phyloP scores from a whole-genome alignment of 495 filamentous ascomycete species.

The Podospora anserina region DNA sequence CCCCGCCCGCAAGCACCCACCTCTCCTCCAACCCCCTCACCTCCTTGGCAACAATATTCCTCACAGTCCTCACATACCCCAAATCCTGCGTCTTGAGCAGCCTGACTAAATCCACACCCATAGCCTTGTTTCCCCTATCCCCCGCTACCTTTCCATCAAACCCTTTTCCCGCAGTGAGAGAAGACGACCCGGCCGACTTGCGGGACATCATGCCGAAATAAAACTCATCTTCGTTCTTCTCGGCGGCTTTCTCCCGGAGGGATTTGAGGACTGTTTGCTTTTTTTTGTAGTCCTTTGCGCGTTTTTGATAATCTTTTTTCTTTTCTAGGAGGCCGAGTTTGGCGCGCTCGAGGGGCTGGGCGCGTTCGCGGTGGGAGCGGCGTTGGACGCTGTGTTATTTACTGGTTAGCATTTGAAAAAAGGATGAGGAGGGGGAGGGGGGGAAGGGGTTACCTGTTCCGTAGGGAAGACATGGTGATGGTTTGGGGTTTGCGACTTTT shows the following conservation, averaged over 20 bases:
- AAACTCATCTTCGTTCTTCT: constrained; percentile 96
- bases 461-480: constrained; percentile 32
- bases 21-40: constrained; percentile 44
- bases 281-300: constrained; percentile 79
- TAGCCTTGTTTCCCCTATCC: constrained; percentile 59
- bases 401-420: not conserved
- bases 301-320: constrained; percentile 77
- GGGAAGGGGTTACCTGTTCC: constrained; percentile 31
- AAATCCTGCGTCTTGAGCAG: constrained; percentile 95
- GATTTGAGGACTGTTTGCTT: constrained; percentile 79
- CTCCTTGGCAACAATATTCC: constrained; percentile 50
- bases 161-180: constrained; percentile 37
- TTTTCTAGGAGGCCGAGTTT: constrained; percentile 38
- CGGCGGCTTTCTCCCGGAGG: constrained; percentile 73
- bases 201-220: constrained; percentile 83
- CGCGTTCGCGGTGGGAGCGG: constrained; percentile 72
- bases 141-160: constrained; percentile 55
- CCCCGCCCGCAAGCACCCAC: constrained; percentile 37
- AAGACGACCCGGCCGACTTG: constrained; percentile 31
- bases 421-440: not conserved
- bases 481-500: not conserved
- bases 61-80: constrained; percentile 71
- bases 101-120: constrained; percentile 69
- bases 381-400: constrained; percentile 29
- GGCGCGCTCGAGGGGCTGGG: constrained; percentile 71